Percentiles rank a stretch among this genome's conserved stretches.
Conservation (phyloP, 805 yeast genomes). For the Kodamaea hsintzibuensis region DNA sequence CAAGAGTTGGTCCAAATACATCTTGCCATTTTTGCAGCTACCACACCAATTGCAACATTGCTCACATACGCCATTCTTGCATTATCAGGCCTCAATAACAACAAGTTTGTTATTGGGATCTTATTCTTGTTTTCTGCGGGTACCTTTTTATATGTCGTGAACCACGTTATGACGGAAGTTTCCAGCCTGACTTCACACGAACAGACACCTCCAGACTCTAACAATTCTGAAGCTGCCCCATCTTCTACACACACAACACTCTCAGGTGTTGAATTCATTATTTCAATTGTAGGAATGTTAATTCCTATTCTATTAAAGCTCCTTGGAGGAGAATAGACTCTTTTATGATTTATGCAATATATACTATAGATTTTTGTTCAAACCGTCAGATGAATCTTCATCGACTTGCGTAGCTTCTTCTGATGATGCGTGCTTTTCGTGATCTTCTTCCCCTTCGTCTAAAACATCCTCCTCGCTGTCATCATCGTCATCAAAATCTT, state of each 20-base stretch:
- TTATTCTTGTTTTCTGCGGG: slow-evolving; percentile 68
- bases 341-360: not conserved
- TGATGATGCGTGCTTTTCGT: not conserved
- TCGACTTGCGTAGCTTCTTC: slow-evolving; percentile 5
- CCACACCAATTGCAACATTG: slow-evolving; percentile 65
- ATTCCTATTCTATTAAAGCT: slow-evolving; percentile 29
- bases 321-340: slow-evolving; percentile 15
- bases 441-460: not conserved
- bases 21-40: slow-evolving; percentile 51
- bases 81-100: slow-evolving; percentile 24
- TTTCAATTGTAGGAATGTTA: slow-evolving; percentile 25
- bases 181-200: not conserved
- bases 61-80: slow-evolving; percentile 45
- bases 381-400: not conserved
- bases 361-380: not conserved
- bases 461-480: slow-evolving; percentile 5
- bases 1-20: slow-evolving; percentile 42
- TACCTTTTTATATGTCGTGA: slow-evolving; percentile 68
- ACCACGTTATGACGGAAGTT: slow-evolving; percentile 55
- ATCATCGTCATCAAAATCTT: slow-evolving; percentile 9
- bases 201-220: slow-evolving; percentile 4
- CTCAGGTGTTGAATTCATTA: slow-evolving; percentile 15
- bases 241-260: slow-evolving; percentile 6
- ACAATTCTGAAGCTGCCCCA: slow-evolving; percentile 3
- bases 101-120: slow-evolving; percentile 49